phyloP scores from a whole-genome alignment of 306 rosid species.

The Cyclanthera cordifolia region DNA sequence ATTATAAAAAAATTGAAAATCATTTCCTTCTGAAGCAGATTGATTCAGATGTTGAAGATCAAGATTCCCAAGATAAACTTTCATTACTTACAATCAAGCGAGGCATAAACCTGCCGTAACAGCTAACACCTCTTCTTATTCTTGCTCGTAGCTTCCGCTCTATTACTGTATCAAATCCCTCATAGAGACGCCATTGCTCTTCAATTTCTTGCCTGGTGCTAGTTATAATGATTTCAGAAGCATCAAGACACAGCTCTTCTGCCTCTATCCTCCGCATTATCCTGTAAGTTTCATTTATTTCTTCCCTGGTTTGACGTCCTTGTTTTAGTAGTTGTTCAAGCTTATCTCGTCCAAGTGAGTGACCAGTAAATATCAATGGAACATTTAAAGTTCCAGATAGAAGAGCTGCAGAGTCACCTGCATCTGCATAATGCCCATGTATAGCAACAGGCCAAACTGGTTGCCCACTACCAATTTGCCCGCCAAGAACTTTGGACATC shows the following conservation, averaged over 20 bases:
- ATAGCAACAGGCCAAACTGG: conserved; percentile 52
- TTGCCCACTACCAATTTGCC: conserved; percentile 40
- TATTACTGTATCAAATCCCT: conserved; percentile 55
- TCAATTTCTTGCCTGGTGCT: conserved; percentile 61
- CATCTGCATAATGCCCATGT: conserved; percentile 60
- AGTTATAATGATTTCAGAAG: conserved; percentile 48
- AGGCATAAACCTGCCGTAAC: conserved; percentile 55
- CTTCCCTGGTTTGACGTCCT: conserved; percentile 49
- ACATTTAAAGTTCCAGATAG: conserved; percentile 48
- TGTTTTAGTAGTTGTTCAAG: conserved; percentile 51
- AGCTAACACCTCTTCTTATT: conserved; percentile 40
- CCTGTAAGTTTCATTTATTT: conserved; percentile 42
- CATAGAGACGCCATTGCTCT: conserved; percentile 52
- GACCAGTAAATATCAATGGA: conserved; percentile 52
- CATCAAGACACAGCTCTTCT: conserved; percentile 50
- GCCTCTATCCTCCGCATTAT: conserved; percentile 61
- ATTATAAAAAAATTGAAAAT: neutral
- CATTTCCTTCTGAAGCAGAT: neutral
- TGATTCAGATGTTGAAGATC: neutral
- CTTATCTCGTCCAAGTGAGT: conserved; percentile 48
- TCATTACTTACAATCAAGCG: conserved; percentile 43
- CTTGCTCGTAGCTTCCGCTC: conserved; percentile 53
- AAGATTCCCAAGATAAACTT: neutral
- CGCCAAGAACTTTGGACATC: conserved; percentile 46
- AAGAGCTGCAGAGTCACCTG: conserved; percentile 56